These are phyloP conservation scores for Lippia alba DNA, from an alignment of 305 asterid species.

Conservation along the genomic window DNA sequence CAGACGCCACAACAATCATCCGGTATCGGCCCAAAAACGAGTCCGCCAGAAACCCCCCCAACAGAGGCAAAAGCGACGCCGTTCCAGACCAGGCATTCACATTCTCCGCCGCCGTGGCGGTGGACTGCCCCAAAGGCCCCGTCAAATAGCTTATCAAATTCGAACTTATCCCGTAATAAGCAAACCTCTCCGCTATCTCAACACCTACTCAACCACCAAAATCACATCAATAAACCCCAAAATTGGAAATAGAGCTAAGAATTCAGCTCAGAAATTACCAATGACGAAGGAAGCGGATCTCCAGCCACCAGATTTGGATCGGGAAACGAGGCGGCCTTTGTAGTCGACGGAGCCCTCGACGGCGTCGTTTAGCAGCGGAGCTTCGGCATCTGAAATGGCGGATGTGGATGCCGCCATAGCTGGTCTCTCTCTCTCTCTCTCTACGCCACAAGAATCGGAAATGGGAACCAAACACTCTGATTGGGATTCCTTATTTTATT, in stretches of 20 bases:
- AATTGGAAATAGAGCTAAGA: constrained; percentile 5
- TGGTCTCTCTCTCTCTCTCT: constrained; percentile 28
- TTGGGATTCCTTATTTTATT: not conserved
- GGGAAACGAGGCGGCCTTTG: constrained; percentile 40
- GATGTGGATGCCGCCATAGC: constrained; percentile 36
- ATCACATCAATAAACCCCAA: not conserved
- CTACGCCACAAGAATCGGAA: constrained; percentile 30
- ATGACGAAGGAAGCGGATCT: constrained; percentile 53
- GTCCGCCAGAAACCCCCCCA: constrained; percentile 76
- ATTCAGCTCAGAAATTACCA: constrained; percentile 31
- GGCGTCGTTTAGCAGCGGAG: constrained; percentile 45
- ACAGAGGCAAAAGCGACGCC: constrained; percentile 63
- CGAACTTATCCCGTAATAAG: constrained; percentile 71
- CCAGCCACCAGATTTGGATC: constrained; percentile 59
- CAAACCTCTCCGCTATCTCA: constrained; percentile 81
- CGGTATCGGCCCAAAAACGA: constrained; percentile 67
- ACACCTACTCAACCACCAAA: constrained; percentile 46
- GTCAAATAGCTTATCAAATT: constrained; percentile 71
- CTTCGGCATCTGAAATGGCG: constrained; percentile 39
- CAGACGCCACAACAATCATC: constrained; percentile 56
- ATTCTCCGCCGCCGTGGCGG: constrained; percentile 71
- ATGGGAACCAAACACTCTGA: not conserved
- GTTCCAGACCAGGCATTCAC: constrained; percentile 70
- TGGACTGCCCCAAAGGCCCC: constrained; percentile 74
- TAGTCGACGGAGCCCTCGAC: constrained; percentile 49